These are phyloP conservation scores for Cryptosporidium canis DNA, from an alignment of 169 alveolate species.

Conservation along the genomic window DNA sequence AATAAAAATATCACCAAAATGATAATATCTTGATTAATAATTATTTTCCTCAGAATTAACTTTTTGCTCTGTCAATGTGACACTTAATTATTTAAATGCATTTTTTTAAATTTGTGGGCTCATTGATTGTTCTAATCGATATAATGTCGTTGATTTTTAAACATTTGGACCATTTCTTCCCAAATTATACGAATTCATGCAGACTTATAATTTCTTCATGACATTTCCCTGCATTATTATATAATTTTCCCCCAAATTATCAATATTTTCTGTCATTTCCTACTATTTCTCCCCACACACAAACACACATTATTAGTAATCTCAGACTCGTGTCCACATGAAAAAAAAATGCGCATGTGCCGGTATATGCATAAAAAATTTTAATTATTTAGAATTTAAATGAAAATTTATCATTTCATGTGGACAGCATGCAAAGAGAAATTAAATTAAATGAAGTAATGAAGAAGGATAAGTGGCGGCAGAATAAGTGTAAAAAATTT, in stretches of 20 bases:
- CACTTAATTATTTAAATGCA: conserved; percentile 6
- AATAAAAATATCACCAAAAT: not conserved
- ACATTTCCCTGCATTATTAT: not conserved
- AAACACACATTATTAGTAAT: not conserved
- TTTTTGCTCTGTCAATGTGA: conserved; percentile 42
- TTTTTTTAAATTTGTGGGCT: conserved; percentile 20
- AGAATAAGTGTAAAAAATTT: not conserved
- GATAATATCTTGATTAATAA: not conserved
- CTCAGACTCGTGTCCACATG: not conserved
- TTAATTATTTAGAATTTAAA: not conserved
- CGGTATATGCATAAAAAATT: not conserved
- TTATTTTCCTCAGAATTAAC: conserved; percentile 31
- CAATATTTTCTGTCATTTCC: not conserved
- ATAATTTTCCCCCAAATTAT: not conserved
- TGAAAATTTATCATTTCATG: not conserved
- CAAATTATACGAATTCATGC: not conserved
- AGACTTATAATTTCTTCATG: conserved; percentile 15
- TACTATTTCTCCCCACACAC: not conserved
- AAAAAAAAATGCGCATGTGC: not conserved
- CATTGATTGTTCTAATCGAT: conserved; percentile 17
- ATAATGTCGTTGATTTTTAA: conserved; percentile 21
- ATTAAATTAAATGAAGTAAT: not conserved
- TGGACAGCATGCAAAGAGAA: not conserved
- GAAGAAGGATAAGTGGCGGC: not conserved
- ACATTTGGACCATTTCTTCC: conserved; percentile 25